Evolutionary conservation across 129 eudicot species (phyloP).

Genomic region (Rutidosis leptorrhynchoides): DNA sequence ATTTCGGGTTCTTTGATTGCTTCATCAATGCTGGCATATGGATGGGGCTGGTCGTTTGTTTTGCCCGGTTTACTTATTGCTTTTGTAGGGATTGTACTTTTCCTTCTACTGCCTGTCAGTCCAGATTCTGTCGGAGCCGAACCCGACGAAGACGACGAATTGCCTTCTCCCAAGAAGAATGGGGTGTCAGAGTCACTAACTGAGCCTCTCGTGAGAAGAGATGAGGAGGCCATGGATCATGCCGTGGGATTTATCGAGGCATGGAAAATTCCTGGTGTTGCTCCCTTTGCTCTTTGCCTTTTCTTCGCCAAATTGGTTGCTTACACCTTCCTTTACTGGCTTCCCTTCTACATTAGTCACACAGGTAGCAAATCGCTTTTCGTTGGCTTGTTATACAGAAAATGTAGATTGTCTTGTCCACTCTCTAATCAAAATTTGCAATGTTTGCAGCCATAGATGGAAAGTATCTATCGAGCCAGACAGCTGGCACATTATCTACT

Average conservation of each 20-base stretch:
- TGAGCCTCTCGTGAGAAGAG: constrained; percentile 46
- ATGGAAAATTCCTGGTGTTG: constrained; percentile 95
- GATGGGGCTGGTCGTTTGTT: constrained; percentile 99
- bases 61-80: constrained; percentile 72
- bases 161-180: too few relatives aligned
- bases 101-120: constrained; percentile 70
- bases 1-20: constrained; percentile 80
- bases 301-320: constrained; percentile 97
- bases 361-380: too few relatives aligned
- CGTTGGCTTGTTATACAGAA: too few relatives aligned
- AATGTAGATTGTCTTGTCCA: too few relatives aligned
- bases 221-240: constrained; percentile 23
- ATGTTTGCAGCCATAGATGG: constrained; percentile 88
- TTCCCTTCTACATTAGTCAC: constrained; percentile 92
- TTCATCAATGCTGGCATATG: constrained; percentile 64
- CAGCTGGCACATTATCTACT: constrained; percentile 80
- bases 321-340: constrained; percentile 95
- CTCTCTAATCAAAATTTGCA: too few relatives aligned
- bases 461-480: constrained; percentile 58
- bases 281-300: constrained; percentile 88
- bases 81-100: constrained; percentile 54
- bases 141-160: constrained; percentile 51
- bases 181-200: constrained; percentile 22
- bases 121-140: constrained; percentile 72
- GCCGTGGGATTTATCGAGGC: constrained; percentile 87